A percentile compares a stretch with the other conserved stretches of the same genome.
phyloP scores from a whole-genome alignment of 257 asterid species.

The Henckelia pumila region DNA sequence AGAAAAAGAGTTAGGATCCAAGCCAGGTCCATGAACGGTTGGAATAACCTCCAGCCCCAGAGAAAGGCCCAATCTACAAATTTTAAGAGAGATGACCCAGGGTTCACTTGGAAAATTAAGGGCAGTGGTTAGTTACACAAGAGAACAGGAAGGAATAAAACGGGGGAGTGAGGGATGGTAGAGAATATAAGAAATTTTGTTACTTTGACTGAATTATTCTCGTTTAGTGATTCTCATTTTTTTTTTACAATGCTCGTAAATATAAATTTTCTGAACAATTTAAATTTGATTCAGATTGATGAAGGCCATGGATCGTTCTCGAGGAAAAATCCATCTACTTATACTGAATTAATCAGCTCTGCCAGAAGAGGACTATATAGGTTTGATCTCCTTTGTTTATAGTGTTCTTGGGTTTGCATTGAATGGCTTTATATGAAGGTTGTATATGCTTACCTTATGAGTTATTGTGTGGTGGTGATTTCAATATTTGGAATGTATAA shows the following conservation, averaged over 20 bases:
- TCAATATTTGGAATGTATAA: background rate
- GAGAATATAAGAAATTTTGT: too few relatives aligned
- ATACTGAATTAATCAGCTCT: slow-evolving; percentile 46
- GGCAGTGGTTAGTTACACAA: too few relatives aligned
- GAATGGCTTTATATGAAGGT: background rate
- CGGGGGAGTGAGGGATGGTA: too few relatives aligned
- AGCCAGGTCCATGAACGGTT: too few relatives aligned
- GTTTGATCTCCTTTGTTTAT: slow-evolving; percentile 42
- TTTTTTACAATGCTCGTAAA: slow-evolving; percentile 14
- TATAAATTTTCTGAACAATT: slow-evolving; percentile 11
- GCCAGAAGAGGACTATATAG: slow-evolving; percentile 77
- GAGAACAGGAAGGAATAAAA: too few relatives aligned
- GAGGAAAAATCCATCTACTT: slow-evolving; percentile 54
- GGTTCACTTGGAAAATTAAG: too few relatives aligned
- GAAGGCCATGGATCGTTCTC: slow-evolving; percentile 46
- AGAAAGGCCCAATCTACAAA: too few relatives aligned
- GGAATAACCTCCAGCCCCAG: too few relatives aligned
- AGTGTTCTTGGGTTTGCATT: background rate
- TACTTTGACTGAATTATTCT: too few relatives aligned
- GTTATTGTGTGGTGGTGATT: background rate
- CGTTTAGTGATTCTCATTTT: slow-evolving; percentile 22
- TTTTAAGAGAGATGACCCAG: too few relatives aligned
- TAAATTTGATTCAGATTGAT: slow-evolving; percentile 54
- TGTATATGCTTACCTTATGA: background rate
- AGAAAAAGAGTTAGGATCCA: too few relatives aligned